phyloP scores from a whole-genome alignment of 2,329 filamentous ascomycete genomes.

The Metarhizium brunneum region DNA sequence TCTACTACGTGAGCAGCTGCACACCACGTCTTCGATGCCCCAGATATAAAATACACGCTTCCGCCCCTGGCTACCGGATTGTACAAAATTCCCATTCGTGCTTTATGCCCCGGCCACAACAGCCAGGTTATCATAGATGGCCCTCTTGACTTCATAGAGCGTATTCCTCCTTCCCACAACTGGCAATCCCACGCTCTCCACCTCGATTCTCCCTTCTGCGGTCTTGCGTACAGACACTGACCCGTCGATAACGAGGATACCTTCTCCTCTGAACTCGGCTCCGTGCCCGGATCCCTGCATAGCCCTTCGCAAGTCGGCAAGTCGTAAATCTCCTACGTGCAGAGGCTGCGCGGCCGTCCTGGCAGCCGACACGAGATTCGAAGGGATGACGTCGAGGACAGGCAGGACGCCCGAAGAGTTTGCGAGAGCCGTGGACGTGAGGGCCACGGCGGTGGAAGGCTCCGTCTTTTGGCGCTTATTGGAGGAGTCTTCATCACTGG shows the following conservation, averaged over 20 bases:
- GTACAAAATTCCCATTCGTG: slow-evolving; percentile 6
- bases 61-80: neutral
- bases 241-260: slow-evolving; percentile 81
- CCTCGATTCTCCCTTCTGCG: slow-evolving; percentile 75
- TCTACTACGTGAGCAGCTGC: neutral
- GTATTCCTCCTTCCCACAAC: slow-evolving; percentile 43
- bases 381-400: slow-evolving; percentile 45
- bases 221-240: slow-evolving; percentile 84
- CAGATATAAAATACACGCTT: neutral
- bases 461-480: slow-evolving; percentile 43
- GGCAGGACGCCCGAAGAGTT: slow-evolving; percentile 26
- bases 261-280: slow-evolving; percentile 89
- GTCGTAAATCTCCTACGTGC: slow-evolving; percentile 84
- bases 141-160: slow-evolving; percentile 79
- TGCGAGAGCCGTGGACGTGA: slow-evolving; percentile 9
- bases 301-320: slow-evolving; percentile 77
- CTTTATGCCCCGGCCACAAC: slow-evolving; percentile 69
- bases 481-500: slow-evolving; percentile 34
- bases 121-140: slow-evolving; percentile 89
- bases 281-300: slow-evolving; percentile 76
- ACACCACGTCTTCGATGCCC: neutral
- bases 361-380: slow-evolving; percentile 58
- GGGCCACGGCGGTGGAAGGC: slow-evolving; percentile 13
- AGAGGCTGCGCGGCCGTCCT: slow-evolving; percentile 75
- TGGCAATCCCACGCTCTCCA: slow-evolving; percentile 61